Evolutionary conservation across 345 rosid genomes (phyloP).

Genomic region (Viola odorata): DNA sequence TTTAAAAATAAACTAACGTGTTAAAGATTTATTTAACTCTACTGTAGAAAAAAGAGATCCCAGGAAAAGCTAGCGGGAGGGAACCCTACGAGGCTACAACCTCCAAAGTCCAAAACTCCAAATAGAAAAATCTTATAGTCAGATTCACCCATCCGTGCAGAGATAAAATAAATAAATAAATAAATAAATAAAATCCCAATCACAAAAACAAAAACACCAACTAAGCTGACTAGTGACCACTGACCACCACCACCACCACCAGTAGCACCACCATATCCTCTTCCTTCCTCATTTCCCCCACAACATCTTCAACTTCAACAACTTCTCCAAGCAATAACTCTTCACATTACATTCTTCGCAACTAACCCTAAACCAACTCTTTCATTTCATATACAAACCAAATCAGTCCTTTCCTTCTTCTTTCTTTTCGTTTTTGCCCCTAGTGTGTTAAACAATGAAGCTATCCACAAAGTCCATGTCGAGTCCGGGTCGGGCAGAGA

Average conservation of each 20-base stretch:
- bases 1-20: too few relatives aligned
- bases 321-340: neutral
- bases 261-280: too few relatives aligned
- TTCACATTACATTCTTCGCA: too few relatives aligned
- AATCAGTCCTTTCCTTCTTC: too few relatives aligned
- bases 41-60: too few relatives aligned
- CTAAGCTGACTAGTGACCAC: neutral
- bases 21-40: too few relatives aligned
- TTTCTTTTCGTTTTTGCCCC: too few relatives aligned
- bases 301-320: neutral
- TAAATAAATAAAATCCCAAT: neutral
- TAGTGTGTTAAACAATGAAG: constrained; percentile 39
- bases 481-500: constrained; percentile 90
- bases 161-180: constrained; percentile 5
- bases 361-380: too few relatives aligned
- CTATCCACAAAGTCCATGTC: constrained; percentile 54
- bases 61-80: too few relatives aligned
- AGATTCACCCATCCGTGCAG: constrained; percentile 40
- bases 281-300: neutral
- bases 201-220: neutral
- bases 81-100: too few relatives aligned
- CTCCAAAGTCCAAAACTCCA: neutral
- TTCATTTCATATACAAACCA: too few relatives aligned
- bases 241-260: neutral
- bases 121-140: constrained; percentile 22